These are phyloP conservation scores for Apiospora malaysiana DNA, from an alignment of 2,329 filamentous ascomycete species.

Conservation along the genomic window DNA sequence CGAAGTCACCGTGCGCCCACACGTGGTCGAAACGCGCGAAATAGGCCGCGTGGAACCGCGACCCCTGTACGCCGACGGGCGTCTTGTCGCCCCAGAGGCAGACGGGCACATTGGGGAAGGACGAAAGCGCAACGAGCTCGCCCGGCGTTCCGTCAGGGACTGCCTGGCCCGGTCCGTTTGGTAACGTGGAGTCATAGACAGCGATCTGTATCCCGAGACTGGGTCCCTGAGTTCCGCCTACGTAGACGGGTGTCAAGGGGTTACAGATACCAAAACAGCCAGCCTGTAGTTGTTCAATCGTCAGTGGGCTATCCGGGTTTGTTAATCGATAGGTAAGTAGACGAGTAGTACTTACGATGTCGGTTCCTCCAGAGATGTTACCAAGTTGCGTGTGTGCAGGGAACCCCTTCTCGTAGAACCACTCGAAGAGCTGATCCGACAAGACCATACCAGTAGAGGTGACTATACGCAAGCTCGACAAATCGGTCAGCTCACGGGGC, in stretches of 20 bases:
- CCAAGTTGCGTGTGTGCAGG: slow-evolving; percentile 68
- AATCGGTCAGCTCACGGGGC: slow-evolving; percentile 66
- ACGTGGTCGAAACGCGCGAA: slow-evolving; percentile 69
- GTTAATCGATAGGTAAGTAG: not conserved
- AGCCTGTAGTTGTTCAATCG: slow-evolving; percentile 45
- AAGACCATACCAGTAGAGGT: slow-evolving; percentile 84
- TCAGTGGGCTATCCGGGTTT: not conserved
- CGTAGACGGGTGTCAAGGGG: slow-evolving; percentile 69
- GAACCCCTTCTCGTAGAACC: slow-evolving; percentile 77
- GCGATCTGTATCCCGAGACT: slow-evolving; percentile 57
- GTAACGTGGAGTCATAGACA: slow-evolving; percentile 68
- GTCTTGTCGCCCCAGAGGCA: slow-evolving; percentile 65
- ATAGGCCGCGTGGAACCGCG: slow-evolving; percentile 65
- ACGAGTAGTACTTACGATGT: slow-evolving; percentile 59
- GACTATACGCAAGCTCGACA: slow-evolving; percentile 66
- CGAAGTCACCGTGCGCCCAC: slow-evolving; percentile 86
- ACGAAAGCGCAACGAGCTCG: slow-evolving; percentile 72
- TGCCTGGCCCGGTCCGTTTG: slow-evolving; percentile 48
- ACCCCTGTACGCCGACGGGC: slow-evolving; percentile 49
- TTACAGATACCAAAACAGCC: slow-evolving; percentile 70
- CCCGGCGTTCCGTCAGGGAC: slow-evolving; percentile 68
- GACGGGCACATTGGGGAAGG: slow-evolving; percentile 79
- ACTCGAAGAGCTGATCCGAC: slow-evolving; percentile 77
- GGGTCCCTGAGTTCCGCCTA: slow-evolving; percentile 58
- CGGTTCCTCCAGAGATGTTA: slow-evolving; percentile 81